phyloP scores from a whole-genome alignment of 1,139 yeast species.

The Hyphopichia burtonii region DNA sequence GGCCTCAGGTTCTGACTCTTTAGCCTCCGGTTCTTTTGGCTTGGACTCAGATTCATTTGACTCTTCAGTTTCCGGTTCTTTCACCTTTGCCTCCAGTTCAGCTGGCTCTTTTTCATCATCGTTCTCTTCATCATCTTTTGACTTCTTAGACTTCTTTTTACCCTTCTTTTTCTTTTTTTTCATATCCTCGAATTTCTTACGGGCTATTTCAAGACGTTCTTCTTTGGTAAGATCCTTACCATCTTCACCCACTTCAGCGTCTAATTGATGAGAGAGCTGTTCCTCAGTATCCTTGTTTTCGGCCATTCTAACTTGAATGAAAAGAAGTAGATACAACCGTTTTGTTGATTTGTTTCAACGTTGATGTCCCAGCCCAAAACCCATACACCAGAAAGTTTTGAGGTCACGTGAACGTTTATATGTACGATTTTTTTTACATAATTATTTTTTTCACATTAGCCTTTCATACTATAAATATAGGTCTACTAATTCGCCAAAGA shows the following conservation, averaged over 20 bases:
- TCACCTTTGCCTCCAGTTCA: conserved; percentile 15
- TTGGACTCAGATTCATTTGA: conserved; percentile 2
- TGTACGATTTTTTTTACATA: too few species aligned
- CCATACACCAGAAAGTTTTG: too few species aligned
- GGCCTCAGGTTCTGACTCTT: not conserved
- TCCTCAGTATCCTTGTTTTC: not conserved
- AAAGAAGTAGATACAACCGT: not conserved
- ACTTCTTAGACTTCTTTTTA: conserved; percentile 29
- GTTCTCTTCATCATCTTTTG: conserved; percentile 10
- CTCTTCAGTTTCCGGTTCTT: conserved; percentile 9
- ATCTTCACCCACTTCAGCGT: not conserved
- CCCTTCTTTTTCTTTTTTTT: conserved; percentile 58
- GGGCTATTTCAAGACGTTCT: conserved; percentile 63
- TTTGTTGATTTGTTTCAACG: too few species aligned
- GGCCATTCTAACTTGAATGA: not conserved
- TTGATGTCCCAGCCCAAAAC: too few species aligned
- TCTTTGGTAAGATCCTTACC: conserved; percentile 40
- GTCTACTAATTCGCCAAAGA: too few species aligned
- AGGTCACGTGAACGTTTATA: too few species aligned
- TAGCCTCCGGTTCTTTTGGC: too few species aligned
- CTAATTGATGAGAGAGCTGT: not conserved
- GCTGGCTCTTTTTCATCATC: conserved; percentile 14
- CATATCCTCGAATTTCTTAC: conserved; percentile 61
- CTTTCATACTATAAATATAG: too few species aligned
- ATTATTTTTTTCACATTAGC: too few species aligned